These are phyloP conservation scores for Leccinum arenicola DNA, from an alignment of 768 basidiomycete genomes.

Conservation along the genomic window DNA sequence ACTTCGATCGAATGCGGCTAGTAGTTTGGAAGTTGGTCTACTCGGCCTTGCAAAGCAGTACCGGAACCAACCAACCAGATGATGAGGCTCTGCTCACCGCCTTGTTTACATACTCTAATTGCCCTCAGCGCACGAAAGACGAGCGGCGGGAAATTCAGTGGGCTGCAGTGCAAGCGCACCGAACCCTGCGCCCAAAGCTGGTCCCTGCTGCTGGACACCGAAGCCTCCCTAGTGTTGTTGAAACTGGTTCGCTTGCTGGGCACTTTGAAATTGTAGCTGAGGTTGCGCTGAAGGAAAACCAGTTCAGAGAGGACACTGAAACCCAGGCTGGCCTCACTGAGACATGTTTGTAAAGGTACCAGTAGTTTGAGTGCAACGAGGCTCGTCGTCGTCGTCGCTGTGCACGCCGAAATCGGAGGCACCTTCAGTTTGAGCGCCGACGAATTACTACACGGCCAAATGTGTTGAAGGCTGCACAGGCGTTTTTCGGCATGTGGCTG, in stretches of 20 bases:
- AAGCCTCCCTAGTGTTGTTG: conserved; percentile 39
- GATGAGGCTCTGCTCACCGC: background rate
- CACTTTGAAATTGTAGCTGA: conserved; percentile 43
- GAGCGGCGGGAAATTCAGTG: conserved; percentile 48
- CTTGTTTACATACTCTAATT: no score
- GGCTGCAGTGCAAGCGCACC: conserved; percentile 56
- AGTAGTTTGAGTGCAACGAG: background rate
- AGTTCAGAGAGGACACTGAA: conserved; percentile 73
- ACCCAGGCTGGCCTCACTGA: conserved; percentile 72
- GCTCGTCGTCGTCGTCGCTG: background rate
- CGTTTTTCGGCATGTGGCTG: no score
- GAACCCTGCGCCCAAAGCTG: conserved; percentile 33
- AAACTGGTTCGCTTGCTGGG: conserved; percentile 38
- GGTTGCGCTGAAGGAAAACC: conserved; percentile 52
- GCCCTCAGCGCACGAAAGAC: background rate
- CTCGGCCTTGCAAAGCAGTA: no score
- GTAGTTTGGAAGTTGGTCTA: no score
- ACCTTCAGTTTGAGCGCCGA: conserved; percentile 5
- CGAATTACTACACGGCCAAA: no score
- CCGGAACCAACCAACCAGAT: no score
- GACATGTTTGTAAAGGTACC: conserved; percentile 48
- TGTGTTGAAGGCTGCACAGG: no score
- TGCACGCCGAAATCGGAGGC: background rate
- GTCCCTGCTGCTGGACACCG: conserved; percentile 26
- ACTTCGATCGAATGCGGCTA: background rate